Evolutionary conservation across 129 eudicot genomes (phyloP).

Genomic region (Tagetes patula): DNA sequence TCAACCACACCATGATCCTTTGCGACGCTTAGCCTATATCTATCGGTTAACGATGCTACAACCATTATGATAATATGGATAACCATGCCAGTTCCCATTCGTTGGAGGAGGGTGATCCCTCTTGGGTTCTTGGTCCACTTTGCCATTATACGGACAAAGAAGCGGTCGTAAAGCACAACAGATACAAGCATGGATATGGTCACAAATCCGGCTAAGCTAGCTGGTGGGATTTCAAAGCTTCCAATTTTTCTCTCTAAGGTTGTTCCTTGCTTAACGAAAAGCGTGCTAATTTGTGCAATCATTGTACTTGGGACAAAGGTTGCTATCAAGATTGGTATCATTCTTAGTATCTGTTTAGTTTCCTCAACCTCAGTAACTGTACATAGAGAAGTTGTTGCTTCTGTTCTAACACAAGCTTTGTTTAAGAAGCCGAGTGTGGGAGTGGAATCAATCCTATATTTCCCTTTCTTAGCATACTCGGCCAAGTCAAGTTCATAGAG

Average conservation of each 20-base stretch:
- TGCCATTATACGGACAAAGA: slow-evolving; percentile 44
- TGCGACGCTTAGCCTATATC: slow-evolving; percentile 53
- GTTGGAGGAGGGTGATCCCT: slow-evolving; percentile 70
- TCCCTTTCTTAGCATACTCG: slow-evolving; percentile 49
- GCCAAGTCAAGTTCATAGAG: slow-evolving; percentile 57
- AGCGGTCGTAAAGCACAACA: slow-evolving; percentile 62
- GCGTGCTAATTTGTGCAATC: slow-evolving; percentile 66
- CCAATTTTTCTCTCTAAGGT: slow-evolving; percentile 58
- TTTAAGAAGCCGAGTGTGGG: slow-evolving; percentile 64
- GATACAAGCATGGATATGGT: slow-evolving; percentile 63
- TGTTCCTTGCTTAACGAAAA: slow-evolving; percentile 80
- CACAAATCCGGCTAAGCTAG: slow-evolving; percentile 62
- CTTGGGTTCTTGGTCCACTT: slow-evolving; percentile 73
- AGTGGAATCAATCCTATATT: slow-evolving; percentile 60
- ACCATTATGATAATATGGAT: slow-evolving; percentile 64
- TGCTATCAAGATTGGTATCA: slow-evolving; percentile 62
- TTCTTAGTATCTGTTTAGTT: slow-evolving; percentile 62
- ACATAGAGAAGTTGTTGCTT: slow-evolving; percentile 41
- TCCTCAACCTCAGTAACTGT: slow-evolving; percentile 78
- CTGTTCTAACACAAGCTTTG: slow-evolving; percentile 58
- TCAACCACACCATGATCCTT: slow-evolving; percentile 55
- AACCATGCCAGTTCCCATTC: slow-evolving; percentile 68
- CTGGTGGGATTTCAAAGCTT: slow-evolving; percentile 61
- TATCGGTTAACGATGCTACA: slow-evolving; percentile 56
- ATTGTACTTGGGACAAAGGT: slow-evolving; percentile 69